Conservation (phyloP, 2,329 filamentous ascomycete genomes). For the Fusarium anguioides region DNA sequence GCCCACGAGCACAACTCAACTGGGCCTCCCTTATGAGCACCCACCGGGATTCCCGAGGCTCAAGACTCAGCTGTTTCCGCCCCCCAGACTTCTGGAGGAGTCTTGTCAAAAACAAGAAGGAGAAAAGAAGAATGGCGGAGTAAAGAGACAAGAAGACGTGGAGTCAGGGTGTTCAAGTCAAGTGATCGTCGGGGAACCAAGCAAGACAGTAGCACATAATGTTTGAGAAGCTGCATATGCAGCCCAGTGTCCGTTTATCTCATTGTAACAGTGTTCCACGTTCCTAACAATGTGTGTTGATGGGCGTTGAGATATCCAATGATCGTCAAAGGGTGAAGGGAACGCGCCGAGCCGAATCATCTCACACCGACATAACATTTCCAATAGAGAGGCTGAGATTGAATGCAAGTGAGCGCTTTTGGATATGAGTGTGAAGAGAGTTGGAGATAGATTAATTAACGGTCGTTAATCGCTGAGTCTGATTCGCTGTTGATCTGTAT, state of each 20-base stretch:
- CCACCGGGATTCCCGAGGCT: constrained; percentile 1
- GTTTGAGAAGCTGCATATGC: constrained; percentile 12
- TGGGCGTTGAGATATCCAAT: constrained; percentile 17
- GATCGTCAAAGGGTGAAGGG: constrained; percentile 23
- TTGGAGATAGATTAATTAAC: constrained; percentile 20
- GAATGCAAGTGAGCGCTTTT: not conserved
- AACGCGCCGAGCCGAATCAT: constrained; percentile 34
- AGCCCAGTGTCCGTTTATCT: constrained; percentile 11
- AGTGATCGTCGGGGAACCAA: constrained; percentile 17
- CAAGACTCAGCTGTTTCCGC: not conserved
- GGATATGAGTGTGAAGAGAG: not conserved
- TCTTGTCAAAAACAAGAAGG: constrained; percentile 8
- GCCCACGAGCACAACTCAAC: not conserved
- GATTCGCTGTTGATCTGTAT: constrained; percentile 8
- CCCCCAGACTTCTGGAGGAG: constrained; percentile 3
- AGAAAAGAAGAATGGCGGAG: constrained; percentile 13
- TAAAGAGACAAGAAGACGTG: constrained; percentile 12
- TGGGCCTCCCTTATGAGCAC: constrained; percentile 22
- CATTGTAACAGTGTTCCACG: constrained; percentile 23
- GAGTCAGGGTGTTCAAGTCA: constrained; percentile 25
- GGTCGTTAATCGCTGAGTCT: not conserved
- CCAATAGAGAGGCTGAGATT: not conserved
- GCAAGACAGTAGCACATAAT: constrained; percentile 7
- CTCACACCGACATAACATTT: constrained; percentile 3
- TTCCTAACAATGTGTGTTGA: not conserved